Evolutionary conservation across 1,284 basidiomycete species (phyloP), one percentile per base, ranked within the genome.

Genomic region (Clitocybe nebularis): DNA sequence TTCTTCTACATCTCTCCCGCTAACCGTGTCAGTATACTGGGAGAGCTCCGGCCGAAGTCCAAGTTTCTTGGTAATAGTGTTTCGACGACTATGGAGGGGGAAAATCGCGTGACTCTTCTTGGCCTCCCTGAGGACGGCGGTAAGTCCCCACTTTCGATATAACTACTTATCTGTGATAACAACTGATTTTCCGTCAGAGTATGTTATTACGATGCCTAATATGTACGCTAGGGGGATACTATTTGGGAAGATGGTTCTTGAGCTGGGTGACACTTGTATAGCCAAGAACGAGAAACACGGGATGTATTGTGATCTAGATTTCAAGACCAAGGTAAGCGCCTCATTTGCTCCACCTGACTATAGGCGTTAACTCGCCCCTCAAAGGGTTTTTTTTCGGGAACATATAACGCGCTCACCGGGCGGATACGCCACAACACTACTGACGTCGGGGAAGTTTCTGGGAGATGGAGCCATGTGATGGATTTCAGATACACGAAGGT

Each of bases 151-250:
- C 16, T 43, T 36, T 14, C 30, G n/a, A 22, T 16, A 26, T 36
- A 48, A 32, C 10, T 36, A 22, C 11, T 39, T 38, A 19, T 28
- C 30, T n/a, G 29, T 35, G 22, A 13, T 26, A 39, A 20, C 25
- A 30, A 23, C 45, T 50, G 22, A 50, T 40, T 30, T 32, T 25
- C 39, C 35, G 21, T 21, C 61, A 82, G 88, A 89, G 53, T 93
- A 93, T 62, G 75, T 88, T 45, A 81, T 93, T 53, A 87, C 86
- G 47, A 95, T 96, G 93, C 93, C 93, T 23, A 96, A 95, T 69
- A 95, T 95, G 89, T 98, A 96, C 61, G 94, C 94, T 14, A 81
- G 95, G 33, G 95, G 96, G 1, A 99, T 99, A 55, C 68, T 98
- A 33, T 98, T 97, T 61, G 96, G 95, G 11, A 95, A 93, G 74